These are phyloP conservation scores for Medicago arabica DNA, from an alignment of 306 rosid genomes.

Conservation along the genomic window DNA sequence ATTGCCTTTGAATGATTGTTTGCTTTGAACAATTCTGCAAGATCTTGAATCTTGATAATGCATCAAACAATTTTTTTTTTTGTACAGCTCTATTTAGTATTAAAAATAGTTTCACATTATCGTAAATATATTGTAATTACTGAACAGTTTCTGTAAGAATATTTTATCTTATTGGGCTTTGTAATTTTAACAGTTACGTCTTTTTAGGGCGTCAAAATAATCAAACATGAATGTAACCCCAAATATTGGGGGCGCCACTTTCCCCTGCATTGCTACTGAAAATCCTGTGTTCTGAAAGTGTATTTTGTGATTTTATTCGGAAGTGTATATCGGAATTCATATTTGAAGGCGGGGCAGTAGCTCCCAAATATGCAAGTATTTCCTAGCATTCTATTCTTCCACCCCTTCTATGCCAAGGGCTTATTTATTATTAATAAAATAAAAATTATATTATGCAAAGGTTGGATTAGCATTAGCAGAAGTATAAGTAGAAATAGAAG, in stretches of 20 bases:
- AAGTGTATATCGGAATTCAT: background rate
- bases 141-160: slow-evolving; percentile 24
- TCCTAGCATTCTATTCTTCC: too few relatives aligned
- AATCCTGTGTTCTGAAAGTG: background rate
- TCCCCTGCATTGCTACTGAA: background rate
- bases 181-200: background rate
- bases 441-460: too few relatives aligned
- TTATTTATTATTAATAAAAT: too few relatives aligned
- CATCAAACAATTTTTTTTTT: slow-evolving; percentile 36
- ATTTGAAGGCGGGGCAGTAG: background rate
- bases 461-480: too few relatives aligned
- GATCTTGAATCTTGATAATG: slow-evolving; percentile 36
- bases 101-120: slow-evolving; percentile 43
- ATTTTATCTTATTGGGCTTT: slow-evolving; percentile 18
- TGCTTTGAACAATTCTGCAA: slow-evolving; percentile 29
- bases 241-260: background rate
- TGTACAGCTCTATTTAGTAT: slow-evolving; percentile 44
- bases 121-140: slow-evolving; percentile 41
- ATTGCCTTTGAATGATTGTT: slow-evolving; percentile 58
- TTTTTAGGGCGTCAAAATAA: background rate
- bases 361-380: too few relatives aligned
- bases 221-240: background rate
- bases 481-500: too few relatives aligned
- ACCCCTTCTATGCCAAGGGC: too few relatives aligned
- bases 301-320: background rate